Base-by-base conservation (phyloP, 768 basidiomycete genomes). In the Tylopilus vinaceipallidus region DNA sequence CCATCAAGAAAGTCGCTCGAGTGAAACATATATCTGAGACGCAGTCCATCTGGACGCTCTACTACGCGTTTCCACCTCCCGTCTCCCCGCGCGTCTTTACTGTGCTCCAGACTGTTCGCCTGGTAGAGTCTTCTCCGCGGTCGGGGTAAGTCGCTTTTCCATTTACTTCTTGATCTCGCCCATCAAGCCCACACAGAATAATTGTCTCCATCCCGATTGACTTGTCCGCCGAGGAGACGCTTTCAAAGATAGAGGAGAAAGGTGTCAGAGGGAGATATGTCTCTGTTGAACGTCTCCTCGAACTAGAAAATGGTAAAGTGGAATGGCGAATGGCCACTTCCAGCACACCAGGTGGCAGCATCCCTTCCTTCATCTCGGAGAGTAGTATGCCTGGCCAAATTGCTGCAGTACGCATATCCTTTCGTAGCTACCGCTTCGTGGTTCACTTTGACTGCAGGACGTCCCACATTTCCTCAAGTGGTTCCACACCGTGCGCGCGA, bases 251-350 rank as follows among this genome's bases (percentile, higher is more conserved):
- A 14, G 86, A 90, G 60, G 79, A 81, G 57, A 80, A 79, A 46
- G 84, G 79, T 7, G 79, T 79, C 3, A 80, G 75, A 53, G 88
- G 83, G 2, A 80, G 78, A 57, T 90, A 90, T 60, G 81, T 79
- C 33, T 80, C 82, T 56, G 82, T 86, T 4, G 89, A 91, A 66
- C 75, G 77, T 26, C 58, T 91, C 45, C 65, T 71, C 36, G 84
- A 86, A 64, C 75, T 83, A 34, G 78, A 78, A 17, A 71, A 79
- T 52, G 88, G 84, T 42, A 77, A 67, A 41, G 78, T 81, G 12
- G 86, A 89, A 65, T 91, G 88, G 88, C 74, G 80, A 34, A 88
- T 91, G 88, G 88, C 87, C 3, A 87, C 86, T 2, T 83, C 84
- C 22, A 84, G 83, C 56, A 80, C 78, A 3, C 80, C 86, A 12